Evolutionary conservation across 2,329 filamentous ascomycete species (phyloP).

Genomic region (Teratosphaeria destructans): DNA sequence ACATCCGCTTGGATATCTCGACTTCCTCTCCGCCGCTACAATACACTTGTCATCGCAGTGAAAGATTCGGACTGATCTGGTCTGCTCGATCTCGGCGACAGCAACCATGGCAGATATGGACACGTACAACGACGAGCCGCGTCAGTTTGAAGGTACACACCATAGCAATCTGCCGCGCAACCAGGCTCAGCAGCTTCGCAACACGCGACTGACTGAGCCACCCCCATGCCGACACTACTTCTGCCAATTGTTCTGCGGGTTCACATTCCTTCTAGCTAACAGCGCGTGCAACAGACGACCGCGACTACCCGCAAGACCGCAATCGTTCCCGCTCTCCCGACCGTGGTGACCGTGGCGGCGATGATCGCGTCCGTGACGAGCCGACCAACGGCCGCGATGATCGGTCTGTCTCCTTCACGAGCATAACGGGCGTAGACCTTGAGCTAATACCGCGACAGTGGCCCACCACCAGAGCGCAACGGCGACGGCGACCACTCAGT

Average conservation of each 20-base stretch:
- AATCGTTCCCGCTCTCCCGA: conserved; percentile 58
- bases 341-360: conserved; percentile 29
- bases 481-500: conserved; percentile 58
- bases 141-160: conserved; percentile 54
- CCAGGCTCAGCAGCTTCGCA: background rate
- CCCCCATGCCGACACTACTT: background rate
- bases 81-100: background rate
- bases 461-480: conserved; percentile 24
- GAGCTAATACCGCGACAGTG: conserved; percentile 26
- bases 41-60: background rate
- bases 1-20: background rate
- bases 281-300: conserved; percentile 41
- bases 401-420: conserved; percentile 33
- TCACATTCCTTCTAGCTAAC: conserved; percentile 1
- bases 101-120: conserved; percentile 43
- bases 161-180: conserved; percentile 1
- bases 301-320: conserved; percentile 48
- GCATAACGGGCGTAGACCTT: conserved; percentile 7
- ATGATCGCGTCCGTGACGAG: conserved; percentile 48
- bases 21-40: background rate
- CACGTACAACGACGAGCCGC: conserved; percentile 53
- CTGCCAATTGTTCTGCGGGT: background rate
- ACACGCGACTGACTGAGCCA: background rate
- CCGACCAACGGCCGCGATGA: conserved; percentile 47
- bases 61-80: background rate